Evolutionary conservation across 2,329 filamentous ascomycete species (phyloP).

Genomic region (Tolypocladium sp.): DNA sequence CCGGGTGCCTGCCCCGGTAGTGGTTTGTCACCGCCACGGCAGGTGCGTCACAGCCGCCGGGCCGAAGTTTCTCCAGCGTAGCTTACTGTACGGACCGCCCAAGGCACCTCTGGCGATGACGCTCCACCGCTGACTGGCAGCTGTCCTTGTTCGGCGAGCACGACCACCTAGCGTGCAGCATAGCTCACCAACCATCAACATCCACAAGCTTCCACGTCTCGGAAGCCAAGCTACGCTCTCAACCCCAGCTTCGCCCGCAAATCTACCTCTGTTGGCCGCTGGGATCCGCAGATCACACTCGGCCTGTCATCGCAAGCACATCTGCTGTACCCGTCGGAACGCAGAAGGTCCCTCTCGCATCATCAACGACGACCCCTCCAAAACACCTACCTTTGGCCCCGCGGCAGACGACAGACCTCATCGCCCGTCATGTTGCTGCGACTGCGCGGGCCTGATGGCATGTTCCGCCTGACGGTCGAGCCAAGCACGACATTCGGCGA

Average conservation of each 20-base stretch:
- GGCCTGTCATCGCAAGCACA: background rate
- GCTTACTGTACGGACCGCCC: too few relatives aligned
- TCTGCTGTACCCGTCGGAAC: background rate
- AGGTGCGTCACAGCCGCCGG: background rate
- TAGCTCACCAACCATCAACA: background rate
- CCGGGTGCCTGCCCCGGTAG: background rate
- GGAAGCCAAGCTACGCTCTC: background rate
- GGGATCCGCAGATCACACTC: background rate
- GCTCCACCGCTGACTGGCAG: background rate
- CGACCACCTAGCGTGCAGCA: background rate
- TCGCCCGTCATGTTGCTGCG: constrained; percentile 63
- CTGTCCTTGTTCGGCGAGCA: background rate
- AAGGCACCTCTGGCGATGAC: constrained; percentile 5
- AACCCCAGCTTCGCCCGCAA: background rate
- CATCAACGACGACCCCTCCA: background rate
- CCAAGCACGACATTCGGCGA: constrained; percentile 62
- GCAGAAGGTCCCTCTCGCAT: background rate
- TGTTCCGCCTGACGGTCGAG: constrained; percentile 75
- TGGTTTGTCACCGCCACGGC: background rate
- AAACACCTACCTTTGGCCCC: background rate
- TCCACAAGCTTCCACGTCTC: constrained; percentile 6
- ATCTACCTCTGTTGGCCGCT: background rate
- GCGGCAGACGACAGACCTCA: background rate
- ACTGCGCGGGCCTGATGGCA: constrained; percentile 86
- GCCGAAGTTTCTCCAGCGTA: constrained; percentile 6